Evolutionary conservation across 2,329 filamentous ascomycete species (phyloP), one percentile per base, ranked within the genome.

Genomic region (Phaeosphaeria sp.): DNA sequence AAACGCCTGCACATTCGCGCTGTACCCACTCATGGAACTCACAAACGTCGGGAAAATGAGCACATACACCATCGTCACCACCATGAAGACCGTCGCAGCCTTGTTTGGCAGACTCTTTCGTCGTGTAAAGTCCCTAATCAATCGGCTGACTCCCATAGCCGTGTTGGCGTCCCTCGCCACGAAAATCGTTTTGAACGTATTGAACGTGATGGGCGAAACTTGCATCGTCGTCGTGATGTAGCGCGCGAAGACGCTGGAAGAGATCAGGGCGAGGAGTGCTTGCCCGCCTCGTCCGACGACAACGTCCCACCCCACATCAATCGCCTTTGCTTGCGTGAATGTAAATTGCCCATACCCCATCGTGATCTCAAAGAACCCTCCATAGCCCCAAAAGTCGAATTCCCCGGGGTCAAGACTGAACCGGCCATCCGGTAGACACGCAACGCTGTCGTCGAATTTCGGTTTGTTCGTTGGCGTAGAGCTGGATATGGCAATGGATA

Each of bases 241-340:
- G 13, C 47, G 39, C 2, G 53, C 49, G 21, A 69, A 63, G 0
- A 60, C 51, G n/a, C 50, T 49, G 57, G 58, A 68, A 0, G 64
- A 68, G 1, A 64, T 46, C 3, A 58, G 36, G 0, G 64, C 60
- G 3, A 70, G 30, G 8, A 70, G 30, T 1, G 46, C 55, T 25
- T 70, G 67, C 5, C 64, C 66, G 9, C 63, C 62, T 6, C 67
- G 60, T 6, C 67, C 65, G 11, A 63, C 17, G 3, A 70, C 68
- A 25, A 70, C 54, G 25, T 71, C 65, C 64, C 67, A 71, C 2
- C 24, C 46, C 2, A 71, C 55, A 39, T 71, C 69, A 39, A 73
- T 59, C 2, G 49, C 39, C 27, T 71, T 73, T 0, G 59, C 69
- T 27, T 61, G 13, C 0, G 49, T 52, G 47, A 72, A 72, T 5